phyloP scores from a whole-genome alignment of 176 grass and related monocot genomes.

The Avena eriantha region DNA sequence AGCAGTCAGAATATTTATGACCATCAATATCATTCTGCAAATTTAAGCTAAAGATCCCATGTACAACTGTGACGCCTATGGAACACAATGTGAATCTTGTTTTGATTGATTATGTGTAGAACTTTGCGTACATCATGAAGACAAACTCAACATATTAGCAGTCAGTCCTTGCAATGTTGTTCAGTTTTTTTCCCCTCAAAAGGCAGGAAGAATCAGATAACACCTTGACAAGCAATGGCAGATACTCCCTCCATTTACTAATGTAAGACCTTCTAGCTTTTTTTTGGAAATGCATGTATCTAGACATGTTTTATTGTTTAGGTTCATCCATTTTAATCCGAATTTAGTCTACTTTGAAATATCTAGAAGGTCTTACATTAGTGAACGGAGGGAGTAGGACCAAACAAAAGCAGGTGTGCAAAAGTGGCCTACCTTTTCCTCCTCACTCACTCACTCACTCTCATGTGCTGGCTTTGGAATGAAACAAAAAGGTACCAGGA shows the following conservation, averaged over 20 bases:
- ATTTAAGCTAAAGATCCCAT: neutral
- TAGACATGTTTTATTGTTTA: no score
- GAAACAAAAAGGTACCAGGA: slow-evolving; percentile 1
- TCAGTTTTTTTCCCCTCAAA: neutral
- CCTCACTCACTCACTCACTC: neutral
- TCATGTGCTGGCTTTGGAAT: slow-evolving; percentile 11
- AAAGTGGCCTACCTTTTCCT: slow-evolving; percentile 10
- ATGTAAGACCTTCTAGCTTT: no score
- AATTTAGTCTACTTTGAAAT: no score
- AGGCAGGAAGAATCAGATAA: neutral
- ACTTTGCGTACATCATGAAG: neutral
- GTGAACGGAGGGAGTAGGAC: no score
- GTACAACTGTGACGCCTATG: neutral
- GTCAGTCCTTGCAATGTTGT: slow-evolving; percentile 9
- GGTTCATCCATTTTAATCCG: no score
- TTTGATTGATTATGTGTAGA: neutral
- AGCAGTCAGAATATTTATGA: neutral
- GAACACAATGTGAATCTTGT: neutral
- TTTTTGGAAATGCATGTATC: no score
- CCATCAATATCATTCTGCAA: slow-evolving; percentile 1
- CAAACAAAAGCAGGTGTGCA: neutral
- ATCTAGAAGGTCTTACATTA: no score
- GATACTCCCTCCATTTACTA: no score
- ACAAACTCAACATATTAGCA: neutral
- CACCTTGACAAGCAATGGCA: neutral